Evolutionary conservation across 169 alveolate species (phyloP).

Genomic region (Ichthyophthirius multifiliis): DNA sequence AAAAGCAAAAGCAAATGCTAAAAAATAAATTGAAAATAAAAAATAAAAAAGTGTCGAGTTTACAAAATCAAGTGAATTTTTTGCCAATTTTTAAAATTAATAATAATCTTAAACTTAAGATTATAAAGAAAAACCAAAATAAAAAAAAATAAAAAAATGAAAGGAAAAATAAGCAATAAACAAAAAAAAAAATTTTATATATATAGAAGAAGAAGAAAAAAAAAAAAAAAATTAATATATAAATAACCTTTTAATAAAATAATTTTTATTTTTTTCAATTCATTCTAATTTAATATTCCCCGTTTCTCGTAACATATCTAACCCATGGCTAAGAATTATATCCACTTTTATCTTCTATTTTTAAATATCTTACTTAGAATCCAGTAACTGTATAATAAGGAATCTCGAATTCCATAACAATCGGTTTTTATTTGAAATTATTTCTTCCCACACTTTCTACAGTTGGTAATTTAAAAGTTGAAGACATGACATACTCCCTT

Average conservation of each 20-base stretch:
- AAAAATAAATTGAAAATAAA: not conserved
- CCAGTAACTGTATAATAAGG: slow-evolving; percentile 75
- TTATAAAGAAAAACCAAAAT: not conserved
- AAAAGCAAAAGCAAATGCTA: not conserved
- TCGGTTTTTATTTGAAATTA: slow-evolving; percentile 44
- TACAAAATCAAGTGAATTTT: slow-evolving; percentile 3
- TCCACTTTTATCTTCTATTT: slow-evolving; percentile 61
- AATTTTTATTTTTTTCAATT: not conserved
- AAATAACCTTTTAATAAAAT: too few species aligned
- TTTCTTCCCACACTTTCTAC: slow-evolving; percentile 49
- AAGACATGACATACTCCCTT: slow-evolving; percentile 52
- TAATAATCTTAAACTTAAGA: not conserved
- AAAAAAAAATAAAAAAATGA: too few species aligned
- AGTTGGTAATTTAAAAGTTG: slow-evolving; percentile 57
- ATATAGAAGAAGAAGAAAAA: too few species aligned
- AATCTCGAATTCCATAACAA: slow-evolving; percentile 58
- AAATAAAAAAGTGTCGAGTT: slow-evolving; percentile 1
- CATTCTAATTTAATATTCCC: slow-evolving; percentile 70
- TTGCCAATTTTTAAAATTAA: not conserved
- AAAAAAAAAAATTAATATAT: too few species aligned
- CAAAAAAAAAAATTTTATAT: too few species aligned
- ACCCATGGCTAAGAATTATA: slow-evolving; percentile 69
- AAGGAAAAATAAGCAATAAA: too few species aligned
- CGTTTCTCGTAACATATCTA: slow-evolving; percentile 64
- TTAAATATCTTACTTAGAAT: slow-evolving; percentile 63